A percentile compares a stretch with the other conserved stretches of the same genome.
phyloP scores from a whole-genome alignment of 495 filamentous ascomycete species.

The Xeromyces bisporus region DNA sequence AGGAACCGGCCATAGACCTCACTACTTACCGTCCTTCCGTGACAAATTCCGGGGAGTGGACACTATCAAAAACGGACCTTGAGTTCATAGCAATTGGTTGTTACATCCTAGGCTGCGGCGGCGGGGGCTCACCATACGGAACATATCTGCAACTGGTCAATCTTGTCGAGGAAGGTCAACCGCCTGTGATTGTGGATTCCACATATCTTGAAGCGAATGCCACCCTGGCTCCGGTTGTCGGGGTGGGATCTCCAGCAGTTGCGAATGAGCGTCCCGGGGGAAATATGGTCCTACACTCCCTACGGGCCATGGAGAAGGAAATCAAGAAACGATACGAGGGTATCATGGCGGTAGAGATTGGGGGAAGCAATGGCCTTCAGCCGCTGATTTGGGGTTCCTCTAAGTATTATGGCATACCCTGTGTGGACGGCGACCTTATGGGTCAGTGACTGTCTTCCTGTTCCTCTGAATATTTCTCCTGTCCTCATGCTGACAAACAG shows the following conservation, averaged over 20 bases:
- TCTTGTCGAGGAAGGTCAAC: conserved; percentile 7
- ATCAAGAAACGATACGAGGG: not conserved
- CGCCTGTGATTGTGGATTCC: conserved; percentile 7
- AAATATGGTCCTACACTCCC: not conserved
- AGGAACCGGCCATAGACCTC: conserved; percentile 1
- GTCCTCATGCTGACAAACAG: not conserved
- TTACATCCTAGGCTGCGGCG: conserved; percentile 43
- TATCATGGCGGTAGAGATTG: conserved; percentile 7
- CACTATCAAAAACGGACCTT: conserved; percentile 40
- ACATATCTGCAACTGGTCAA: conserved; percentile 6
- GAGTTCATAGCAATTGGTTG: conserved; percentile 40
- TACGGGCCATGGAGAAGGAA: not conserved
- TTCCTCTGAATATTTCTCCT: not conserved
- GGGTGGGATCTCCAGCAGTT: not conserved
- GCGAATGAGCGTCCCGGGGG: not conserved
- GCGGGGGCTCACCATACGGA: conserved; percentile 28
- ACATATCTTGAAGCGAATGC: conserved; percentile 4
- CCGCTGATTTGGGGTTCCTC: conserved; percentile 7
- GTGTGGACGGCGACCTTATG: conserved; percentile 15
- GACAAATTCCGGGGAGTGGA: conserved; percentile 14
- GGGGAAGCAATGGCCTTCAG: conserved; percentile 13
- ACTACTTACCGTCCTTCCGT: conserved; percentile 5
- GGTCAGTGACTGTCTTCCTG: too few relatives aligned
- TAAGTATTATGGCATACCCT: conserved; percentile 6
- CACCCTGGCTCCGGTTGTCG: not conserved